Conservation (phyloP, 202 grass and related monocot genomes). For the Eragrostis tef region DNA sequence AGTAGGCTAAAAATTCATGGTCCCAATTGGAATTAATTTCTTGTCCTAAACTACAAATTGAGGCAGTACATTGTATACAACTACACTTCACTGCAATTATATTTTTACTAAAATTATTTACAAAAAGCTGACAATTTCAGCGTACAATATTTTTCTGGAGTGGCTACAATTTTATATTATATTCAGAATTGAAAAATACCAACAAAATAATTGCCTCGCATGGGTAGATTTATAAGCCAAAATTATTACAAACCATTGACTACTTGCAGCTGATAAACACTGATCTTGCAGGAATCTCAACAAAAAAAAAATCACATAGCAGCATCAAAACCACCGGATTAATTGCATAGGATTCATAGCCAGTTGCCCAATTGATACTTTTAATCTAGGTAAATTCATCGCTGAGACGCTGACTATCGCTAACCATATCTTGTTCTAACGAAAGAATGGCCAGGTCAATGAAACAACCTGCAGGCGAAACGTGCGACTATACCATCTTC, state of each 20-base stretch:
- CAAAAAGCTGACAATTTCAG: not conserved
- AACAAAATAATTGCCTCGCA: not conserved
- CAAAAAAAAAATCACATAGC: not conserved
- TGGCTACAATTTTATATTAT: no score
- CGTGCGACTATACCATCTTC: not conserved
- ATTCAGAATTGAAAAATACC: no score
- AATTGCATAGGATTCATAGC: not conserved
- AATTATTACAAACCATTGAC: not conserved
- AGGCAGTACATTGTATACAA: no score
- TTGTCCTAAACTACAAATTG: no score
- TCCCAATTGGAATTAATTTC: not conserved
- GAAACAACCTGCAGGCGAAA: not conserved
- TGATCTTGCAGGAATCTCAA: not conserved
- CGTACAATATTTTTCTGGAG: not conserved
- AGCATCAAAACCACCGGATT: not conserved
- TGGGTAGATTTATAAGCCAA: not conserved
- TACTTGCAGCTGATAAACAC: not conserved
- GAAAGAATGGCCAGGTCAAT: conserved; percentile 9
- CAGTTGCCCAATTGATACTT: not conserved
- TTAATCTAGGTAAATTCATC: not conserved
- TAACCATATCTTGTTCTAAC: not conserved
- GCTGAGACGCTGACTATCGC: not conserved
- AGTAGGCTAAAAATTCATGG: not conserved
- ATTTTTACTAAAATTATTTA: no score
- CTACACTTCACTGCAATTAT: not conserved